phyloP scores from a whole-genome alignment of 1,284 basidiomycete genomes.

The Apiotrichum sp. region DNA sequence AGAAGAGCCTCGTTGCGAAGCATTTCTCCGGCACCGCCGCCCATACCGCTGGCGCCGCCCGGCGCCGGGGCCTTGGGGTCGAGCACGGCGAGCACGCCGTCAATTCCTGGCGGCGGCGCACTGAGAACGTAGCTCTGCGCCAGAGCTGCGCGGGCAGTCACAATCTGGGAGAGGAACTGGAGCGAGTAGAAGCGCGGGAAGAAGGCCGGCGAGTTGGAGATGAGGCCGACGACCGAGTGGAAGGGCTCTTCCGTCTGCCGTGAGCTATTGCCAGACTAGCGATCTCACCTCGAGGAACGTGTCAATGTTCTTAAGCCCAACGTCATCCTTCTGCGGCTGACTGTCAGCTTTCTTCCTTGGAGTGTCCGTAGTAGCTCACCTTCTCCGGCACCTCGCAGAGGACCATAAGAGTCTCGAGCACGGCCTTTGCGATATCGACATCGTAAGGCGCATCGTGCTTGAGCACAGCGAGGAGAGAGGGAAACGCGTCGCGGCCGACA shows the following conservation, averaged over 20 bases:
- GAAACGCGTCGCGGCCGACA: slow-evolving; percentile 68
- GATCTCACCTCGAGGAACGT: slow-evolving; percentile 34
- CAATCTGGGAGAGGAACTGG: slow-evolving; percentile 71
- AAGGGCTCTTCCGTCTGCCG: slow-evolving; percentile 54
- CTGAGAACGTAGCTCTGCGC: slow-evolving; percentile 82
- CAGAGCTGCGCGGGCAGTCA: slow-evolving; percentile 69
- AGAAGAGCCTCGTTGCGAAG: slow-evolving; percentile 62
- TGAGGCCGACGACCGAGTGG: slow-evolving; percentile 69
- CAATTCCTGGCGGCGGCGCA: slow-evolving; percentile 41
- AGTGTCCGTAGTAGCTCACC: slow-evolving; percentile 17
- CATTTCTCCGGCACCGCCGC: slow-evolving; percentile 45
- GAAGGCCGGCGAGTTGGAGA: slow-evolving; percentile 58
- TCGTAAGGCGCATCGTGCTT: slow-evolving; percentile 82
- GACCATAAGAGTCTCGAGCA: slow-evolving; percentile 72
- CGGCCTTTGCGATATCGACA: slow-evolving; percentile 80
- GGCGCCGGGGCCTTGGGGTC: slow-evolving; percentile 28
- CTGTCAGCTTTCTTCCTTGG: neutral
- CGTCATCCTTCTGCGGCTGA: slow-evolving; percentile 48
- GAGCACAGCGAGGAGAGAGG: slow-evolving; percentile 70
- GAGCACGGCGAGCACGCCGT: slow-evolving; percentile 40
- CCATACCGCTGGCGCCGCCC: slow-evolving; percentile 20
- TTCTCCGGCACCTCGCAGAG: slow-evolving; percentile 44
- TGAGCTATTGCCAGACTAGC: neutral
- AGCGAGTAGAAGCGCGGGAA: slow-evolving; percentile 82
- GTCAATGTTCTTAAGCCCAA: slow-evolving; percentile 49